These are phyloP conservation scores for Pseudozyma tsukubaensis DNA, from an alignment of 1,284 basidiomycete species.

Conservation along the genomic window DNA sequence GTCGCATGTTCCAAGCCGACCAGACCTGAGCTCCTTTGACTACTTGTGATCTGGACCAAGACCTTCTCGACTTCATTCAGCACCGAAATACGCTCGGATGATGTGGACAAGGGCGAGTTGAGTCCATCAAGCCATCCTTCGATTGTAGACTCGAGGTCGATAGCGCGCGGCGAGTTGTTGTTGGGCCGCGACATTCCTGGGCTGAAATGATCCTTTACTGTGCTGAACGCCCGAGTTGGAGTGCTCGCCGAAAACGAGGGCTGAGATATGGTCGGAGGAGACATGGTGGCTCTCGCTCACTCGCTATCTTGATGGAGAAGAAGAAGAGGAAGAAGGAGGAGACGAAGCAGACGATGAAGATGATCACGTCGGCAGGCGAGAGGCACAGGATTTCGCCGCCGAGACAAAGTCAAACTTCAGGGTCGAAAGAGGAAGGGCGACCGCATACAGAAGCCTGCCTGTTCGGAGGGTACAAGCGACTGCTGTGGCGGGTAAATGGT, in stretches of 20 bases:
- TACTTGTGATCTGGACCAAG: slow-evolving; percentile 23
- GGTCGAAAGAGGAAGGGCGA: background rate
- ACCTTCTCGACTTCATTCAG: slow-evolving; percentile 43
- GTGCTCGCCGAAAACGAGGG: background rate
- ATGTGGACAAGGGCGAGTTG: slow-evolving; percentile 35
- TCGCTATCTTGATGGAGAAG: slow-evolving; percentile 4
- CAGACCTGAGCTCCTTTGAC: background rate
- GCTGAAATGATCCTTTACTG: slow-evolving; percentile 23
- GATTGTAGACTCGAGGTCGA: slow-evolving; percentile 26
- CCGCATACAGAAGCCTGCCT: slow-evolving; percentile 10
- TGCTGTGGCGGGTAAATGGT: no score
- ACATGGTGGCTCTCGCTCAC: slow-evolving; percentile 19
- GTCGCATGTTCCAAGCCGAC: slow-evolving; percentile 15
- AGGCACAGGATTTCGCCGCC: no score
- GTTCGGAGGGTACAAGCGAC: slow-evolving; percentile 28
- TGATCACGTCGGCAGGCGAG: no score
- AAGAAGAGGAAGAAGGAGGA: background rate
- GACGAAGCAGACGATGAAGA: background rate
- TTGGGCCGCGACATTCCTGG: slow-evolving; percentile 28
- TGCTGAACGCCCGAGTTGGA: slow-evolving; percentile 10
- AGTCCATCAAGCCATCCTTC: slow-evolving; percentile 38
- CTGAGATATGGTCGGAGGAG: slow-evolving; percentile 22
- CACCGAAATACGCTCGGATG: slow-evolving; percentile 25
- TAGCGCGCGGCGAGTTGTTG: slow-evolving; percentile 16
- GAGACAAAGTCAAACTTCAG: no score